Percentiles rank a stretch among this genome's conserved stretches.
Evolutionary conservation across 2,329 filamentous ascomycete genomes (phyloP).

Genomic region (Uncinocarpus reesii): DNA sequence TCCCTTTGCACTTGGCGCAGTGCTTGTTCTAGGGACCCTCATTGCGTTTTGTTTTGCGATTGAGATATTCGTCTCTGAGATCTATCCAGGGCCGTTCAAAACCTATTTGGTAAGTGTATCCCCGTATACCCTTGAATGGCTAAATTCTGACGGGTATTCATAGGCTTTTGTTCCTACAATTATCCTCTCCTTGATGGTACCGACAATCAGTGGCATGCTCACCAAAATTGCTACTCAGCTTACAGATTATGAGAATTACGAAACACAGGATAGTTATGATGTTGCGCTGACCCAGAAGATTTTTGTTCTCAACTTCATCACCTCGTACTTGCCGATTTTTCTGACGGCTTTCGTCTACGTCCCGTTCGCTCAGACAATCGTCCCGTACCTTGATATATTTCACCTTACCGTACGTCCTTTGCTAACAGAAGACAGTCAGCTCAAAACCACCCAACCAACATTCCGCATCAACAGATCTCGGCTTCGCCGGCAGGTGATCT

Average conservation of each 20-base stretch:
- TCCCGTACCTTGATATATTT: conserved; percentile 80
- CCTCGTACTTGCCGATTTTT: conserved; percentile 84
- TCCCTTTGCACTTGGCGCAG: conserved; percentile 69
- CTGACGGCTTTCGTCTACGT: conserved; percentile 91
- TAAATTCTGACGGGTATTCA: not conserved
- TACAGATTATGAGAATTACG: conserved; percentile 83
- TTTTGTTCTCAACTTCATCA: conserved; percentile 94
- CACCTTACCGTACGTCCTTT: conserved; percentile 62
- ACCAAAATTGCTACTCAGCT: conserved; percentile 66
- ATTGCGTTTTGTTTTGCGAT: conserved; percentile 83
- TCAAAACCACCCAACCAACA: conserved; percentile 39
- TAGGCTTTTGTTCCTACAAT: conserved; percentile 81
- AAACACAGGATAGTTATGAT: conserved; percentile 73
- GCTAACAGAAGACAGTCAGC: conserved; percentile 62
- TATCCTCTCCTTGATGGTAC: conserved; percentile 70
- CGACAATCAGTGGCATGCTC: conserved; percentile 64
- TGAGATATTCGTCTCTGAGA: conserved; percentile 90
- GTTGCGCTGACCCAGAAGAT: conserved; percentile 82
- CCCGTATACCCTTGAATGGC: not conserved
- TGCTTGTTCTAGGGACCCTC: conserved; percentile 62
- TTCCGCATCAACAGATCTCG: conserved; percentile 80
- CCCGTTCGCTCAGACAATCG: conserved; percentile 72
- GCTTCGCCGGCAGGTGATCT: conserved; percentile 72
- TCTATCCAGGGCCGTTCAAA: conserved; percentile 84
- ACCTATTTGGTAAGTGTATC: conserved; percentile 56